These are phyloP conservation scores for Hypoxylon sp. DNA, from an alignment of 2,329 filamentous ascomycete genomes.

Conservation along the genomic window DNA sequence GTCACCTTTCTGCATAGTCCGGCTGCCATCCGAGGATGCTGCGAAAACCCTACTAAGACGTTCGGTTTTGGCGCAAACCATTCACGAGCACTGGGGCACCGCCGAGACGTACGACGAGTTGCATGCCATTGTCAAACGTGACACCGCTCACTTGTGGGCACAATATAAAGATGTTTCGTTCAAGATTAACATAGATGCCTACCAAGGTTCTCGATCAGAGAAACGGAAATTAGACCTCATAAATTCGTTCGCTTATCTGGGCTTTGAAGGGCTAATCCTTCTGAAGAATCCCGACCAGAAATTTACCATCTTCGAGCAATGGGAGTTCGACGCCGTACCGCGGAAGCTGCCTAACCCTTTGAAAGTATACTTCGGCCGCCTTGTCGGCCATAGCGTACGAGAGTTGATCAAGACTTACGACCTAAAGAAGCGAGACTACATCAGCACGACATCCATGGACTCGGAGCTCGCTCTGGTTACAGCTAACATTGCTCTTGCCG, in stretches of 20 bases:
- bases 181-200: conserved; percentile 87
- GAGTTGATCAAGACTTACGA: conserved; percentile 80
- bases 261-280: conserved; percentile 80
- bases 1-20: conserved; percentile 89
- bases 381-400: conserved; percentile 74
- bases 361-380: conserved; percentile 77
- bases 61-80: conserved; percentile 83
- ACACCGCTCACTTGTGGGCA: conserved; percentile 74
- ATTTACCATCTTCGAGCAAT: conserved; percentile 88
- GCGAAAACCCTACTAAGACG: conserved; percentile 77
- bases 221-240: conserved; percentile 79
- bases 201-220: conserved; percentile 76
- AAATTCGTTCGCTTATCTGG: conserved; percentile 82
- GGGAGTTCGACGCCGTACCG: conserved; percentile 67
- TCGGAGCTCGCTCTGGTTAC: conserved; percentile 91
- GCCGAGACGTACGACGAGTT: conserved; percentile 76
- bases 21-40: conserved; percentile 72
- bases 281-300: conserved; percentile 80
- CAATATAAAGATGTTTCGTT: conserved; percentile 76
- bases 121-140: conserved; percentile 71
- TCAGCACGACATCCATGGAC: conserved; percentile 97
- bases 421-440: conserved; percentile 92
- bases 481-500: conserved; percentile 88
- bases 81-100: conserved; percentile 90
- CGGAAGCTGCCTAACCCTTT: conserved; percentile 66